A percentile compares a stretch with the other conserved stretches of the same genome.
These are phyloP conservation scores for Euclidium syriacum DNA, from an alignment of 345 rosid genomes.

Conservation along the genomic window DNA sequence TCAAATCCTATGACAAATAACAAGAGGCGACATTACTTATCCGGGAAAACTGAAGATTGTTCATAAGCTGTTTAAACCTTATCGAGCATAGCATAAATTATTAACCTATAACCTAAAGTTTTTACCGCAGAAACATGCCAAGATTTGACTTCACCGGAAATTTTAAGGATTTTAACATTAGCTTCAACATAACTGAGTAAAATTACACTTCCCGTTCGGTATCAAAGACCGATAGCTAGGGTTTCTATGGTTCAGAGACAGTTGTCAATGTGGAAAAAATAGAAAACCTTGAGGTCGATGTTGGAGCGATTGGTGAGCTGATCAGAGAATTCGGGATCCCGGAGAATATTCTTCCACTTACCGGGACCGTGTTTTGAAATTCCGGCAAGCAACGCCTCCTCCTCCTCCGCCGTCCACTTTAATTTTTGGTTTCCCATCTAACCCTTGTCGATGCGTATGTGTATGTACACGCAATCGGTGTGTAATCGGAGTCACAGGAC, in stretches of 20 bases:
- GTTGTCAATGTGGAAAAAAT: neutral
- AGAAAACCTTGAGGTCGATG: slow-evolving; percentile 80
- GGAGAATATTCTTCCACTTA: slow-evolving; percentile 83
- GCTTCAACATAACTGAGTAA: neutral
- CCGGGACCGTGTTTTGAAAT: slow-evolving; percentile 68
- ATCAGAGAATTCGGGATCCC: slow-evolving; percentile 65
- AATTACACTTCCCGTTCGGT: neutral
- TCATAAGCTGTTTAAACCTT: neutral
- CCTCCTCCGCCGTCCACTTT: slow-evolving; percentile 79
- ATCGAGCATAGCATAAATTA: neutral
- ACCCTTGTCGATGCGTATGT: neutral
- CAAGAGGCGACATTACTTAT: neutral
- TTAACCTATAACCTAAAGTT: neutral
- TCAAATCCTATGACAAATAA: neutral
- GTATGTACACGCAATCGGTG: neutral
- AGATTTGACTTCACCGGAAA: neutral
- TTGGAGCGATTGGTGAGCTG: slow-evolving; percentile 66
- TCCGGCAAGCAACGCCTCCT: slow-evolving; percentile 69
- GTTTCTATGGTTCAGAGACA: neutral
- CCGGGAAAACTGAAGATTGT: neutral
- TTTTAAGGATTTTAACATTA: neutral
- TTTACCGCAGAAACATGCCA: neutral
- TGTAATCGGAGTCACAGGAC: neutral
- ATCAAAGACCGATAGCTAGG: neutral
- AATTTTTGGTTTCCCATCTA: slow-evolving; percentile 79